Evolutionary conservation across 2,329 filamentous ascomycete genomes (phyloP), one percentile per base, ranked within the genome.

Genomic region (Fusarium sp.): DNA sequence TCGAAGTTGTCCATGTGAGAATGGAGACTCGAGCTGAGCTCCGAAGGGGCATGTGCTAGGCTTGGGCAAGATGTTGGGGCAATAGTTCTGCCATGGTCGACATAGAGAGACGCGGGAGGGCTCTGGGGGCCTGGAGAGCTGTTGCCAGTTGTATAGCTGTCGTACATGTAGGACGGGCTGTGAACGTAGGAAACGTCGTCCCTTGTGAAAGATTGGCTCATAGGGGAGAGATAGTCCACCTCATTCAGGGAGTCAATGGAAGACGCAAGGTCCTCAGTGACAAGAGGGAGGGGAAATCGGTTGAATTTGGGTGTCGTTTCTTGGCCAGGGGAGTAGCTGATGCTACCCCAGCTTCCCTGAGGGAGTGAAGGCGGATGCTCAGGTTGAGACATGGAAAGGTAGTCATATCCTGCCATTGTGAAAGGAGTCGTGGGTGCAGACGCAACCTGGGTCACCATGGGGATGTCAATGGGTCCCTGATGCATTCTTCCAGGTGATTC

Each of bases 201-300:
- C 72, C 88, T 89, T 82, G 71, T 87, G 87, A 84, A 91, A 72
- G 82, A 83, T 71, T 90, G 89, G 80, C 86, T 87, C 73, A 92
- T 85, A 10, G 90, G 90, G 5, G 90, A 92, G 77, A 90, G 82
- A 77, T 92, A 92, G 77, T 92, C 90, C 68, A 89, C 86, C 29
- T 92, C 90, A 78, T 89, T 91, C 78, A 92, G 85, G 3, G 90
- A 88, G 73, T 91, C 90, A 65, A 90, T 84, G 1, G 88, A 89
- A 0, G 88, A 86, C 1, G 88, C 88, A 33, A 90, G 83, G 54
- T 86, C 84, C 33, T 89, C 87, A 60, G 83, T 83, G 71, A 88
- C 82, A 58, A 88, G 85, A 71, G 87, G 83, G 69, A 86, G 79
- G 48, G 84, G 80, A 71, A 87, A 82, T 74, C 86, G 85, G 73